These are phyloP conservation scores for Penicillium chermesinum DNA, from an alignment of 495 filamentous ascomycete species.

Conservation along the genomic window DNA sequence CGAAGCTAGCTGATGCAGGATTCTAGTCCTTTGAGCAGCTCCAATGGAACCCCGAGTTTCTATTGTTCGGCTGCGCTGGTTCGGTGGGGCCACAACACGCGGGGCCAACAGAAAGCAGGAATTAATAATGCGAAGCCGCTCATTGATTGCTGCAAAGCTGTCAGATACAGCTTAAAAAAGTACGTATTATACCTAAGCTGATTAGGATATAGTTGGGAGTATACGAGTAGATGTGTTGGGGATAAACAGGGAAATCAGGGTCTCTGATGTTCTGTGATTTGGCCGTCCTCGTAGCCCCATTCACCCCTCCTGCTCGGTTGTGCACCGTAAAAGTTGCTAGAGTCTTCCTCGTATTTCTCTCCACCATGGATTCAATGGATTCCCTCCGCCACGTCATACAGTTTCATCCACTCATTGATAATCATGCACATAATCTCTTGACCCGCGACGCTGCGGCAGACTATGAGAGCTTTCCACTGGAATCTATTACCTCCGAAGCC, in stretches of 20 bases:
- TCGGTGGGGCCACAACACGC: background rate
- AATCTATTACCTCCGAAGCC: constrained; percentile 71
- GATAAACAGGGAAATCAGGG: background rate
- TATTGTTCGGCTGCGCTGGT: background rate
- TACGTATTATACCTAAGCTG: too few relatives aligned
- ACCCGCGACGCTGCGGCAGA: constrained; percentile 28
- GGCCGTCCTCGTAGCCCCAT: background rate
- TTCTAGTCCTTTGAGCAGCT: too few relatives aligned
- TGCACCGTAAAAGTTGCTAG: background rate
- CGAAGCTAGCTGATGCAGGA: too few relatives aligned
- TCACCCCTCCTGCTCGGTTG: background rate
- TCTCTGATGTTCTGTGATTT: background rate
- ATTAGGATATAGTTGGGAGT: too few relatives aligned
- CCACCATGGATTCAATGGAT: constrained; percentile 27
- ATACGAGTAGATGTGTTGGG: too few relatives aligned
- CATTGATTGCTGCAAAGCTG: constrained; percentile 49
- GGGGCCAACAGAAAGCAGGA: background rate
- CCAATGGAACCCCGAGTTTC: too few relatives aligned
- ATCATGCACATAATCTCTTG: constrained; percentile 81
- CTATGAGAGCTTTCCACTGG: constrained; percentile 37
- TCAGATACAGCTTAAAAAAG: background rate
- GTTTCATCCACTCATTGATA: constrained; percentile 74
- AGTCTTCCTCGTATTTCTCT: background rate
- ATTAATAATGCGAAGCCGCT: constrained; percentile 35
- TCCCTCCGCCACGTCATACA: constrained; percentile 49